Evolutionary conservation across 148 eudicot genomes (phyloP), one percentile per base, ranked within the genome.

Genomic region (Selenicereus undatus): DNA sequence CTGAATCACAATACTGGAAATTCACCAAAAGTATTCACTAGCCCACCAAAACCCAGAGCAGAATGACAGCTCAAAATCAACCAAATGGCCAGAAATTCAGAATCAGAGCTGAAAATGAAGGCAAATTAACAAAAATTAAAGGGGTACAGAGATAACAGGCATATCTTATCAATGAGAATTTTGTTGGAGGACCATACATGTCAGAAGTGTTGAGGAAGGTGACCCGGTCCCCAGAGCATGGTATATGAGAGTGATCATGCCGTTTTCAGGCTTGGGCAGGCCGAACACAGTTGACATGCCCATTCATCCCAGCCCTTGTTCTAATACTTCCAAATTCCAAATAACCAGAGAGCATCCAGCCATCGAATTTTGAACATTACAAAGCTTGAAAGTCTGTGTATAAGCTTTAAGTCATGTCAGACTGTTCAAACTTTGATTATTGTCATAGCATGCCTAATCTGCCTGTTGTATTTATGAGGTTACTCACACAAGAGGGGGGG

Each of bases 201-300:
- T 87, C 86, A 29, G 89, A 87, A 36, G 89, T 84, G 39, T 87
- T 85, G 39, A 87, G 79, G 62, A 84, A 82, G 64, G 89, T 87
- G 79, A 87, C 43, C 43, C 7, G 8, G 43, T 39, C 65, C 36
- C 86, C 89, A 20, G 83, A 62, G 87, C 86, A 71, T 79, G 83
- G 73, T 73, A 85, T 27, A 84, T 73, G 66, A 84, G 83, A 4
- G 39, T 24, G 72, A 87, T 82, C 89, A 87, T 84, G 39, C 82
- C 87, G 0, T 79, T 73, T 36, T 79, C 85, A 8, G 87, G 32
- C 32, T 32, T 32, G 32, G 32, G 32, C 32, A 32, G 32, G 32
- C 32, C 32, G 32, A 32, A 32, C 2, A 2, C 32, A 32, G 32
- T 2, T 32, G 32, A 32, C 24, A 58, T 58, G 1, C 73, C 36